phyloP scores from a whole-genome alignment of 1,284 basidiomycete genomes.

The Trametes versicolor region DNA sequence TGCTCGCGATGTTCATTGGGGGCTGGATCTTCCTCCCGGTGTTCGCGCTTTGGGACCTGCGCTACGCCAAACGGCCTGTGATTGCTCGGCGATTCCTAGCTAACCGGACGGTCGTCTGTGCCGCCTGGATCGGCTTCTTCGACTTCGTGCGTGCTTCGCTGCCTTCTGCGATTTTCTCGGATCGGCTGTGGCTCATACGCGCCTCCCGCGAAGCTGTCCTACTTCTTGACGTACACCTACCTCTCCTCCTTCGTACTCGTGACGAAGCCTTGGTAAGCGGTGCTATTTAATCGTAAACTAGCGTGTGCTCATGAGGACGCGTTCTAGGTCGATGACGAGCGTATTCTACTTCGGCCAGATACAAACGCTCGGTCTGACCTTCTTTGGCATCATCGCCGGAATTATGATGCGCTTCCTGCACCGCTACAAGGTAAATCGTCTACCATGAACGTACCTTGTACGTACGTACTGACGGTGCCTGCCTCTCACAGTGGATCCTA shows the following conservation, averaged over 20 bases:
- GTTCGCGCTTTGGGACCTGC: conserved; percentile 60
- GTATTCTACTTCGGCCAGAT: conserved; percentile 64
- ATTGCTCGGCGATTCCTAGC: conserved; percentile 63
- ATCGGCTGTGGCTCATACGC: neutral
- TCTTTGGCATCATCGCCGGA: conserved; percentile 74
- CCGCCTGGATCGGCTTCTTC: conserved; percentile 73
- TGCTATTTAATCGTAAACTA: too few species aligned
- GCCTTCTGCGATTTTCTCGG: neutral
- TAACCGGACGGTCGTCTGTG: conserved; percentile 68
- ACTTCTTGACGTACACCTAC: conserved; percentile 69
- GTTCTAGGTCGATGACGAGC: conserved; percentile 58
- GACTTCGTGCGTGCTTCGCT: conserved; percentile 62
- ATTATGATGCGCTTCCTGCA: conserved; percentile 62
- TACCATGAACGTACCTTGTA: neutral
- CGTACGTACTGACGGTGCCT: neutral
- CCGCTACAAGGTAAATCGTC: conserved; percentile 57
- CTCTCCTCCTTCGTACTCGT: conserved; percentile 69
- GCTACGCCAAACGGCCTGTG: conserved; percentile 59
- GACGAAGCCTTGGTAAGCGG: conserved; percentile 63
- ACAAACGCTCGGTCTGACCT: conserved; percentile 68
- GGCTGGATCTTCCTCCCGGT: conserved; percentile 57
- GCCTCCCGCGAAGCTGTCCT: conserved; percentile 57
- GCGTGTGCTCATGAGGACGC: neutral
- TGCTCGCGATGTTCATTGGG: conserved; percentile 63
- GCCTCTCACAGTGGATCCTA: conserved; percentile 61